Evolutionary conservation across 805 yeast species (phyloP).

Genomic region (Komagataella mondaviorum): DNA sequence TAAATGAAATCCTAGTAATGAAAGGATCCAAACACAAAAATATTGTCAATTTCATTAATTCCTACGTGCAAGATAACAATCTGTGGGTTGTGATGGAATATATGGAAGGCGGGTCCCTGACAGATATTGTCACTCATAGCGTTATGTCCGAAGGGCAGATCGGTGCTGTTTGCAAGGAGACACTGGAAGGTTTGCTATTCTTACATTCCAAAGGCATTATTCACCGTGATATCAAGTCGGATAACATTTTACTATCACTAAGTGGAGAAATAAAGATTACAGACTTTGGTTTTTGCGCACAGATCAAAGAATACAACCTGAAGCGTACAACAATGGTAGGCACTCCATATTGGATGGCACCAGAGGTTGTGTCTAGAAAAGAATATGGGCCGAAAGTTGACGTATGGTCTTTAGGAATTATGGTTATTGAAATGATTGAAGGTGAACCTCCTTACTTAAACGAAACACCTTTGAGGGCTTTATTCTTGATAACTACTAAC

Average conservation of each 20-base stretch:
- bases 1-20: conserved; percentile 94
- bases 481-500: conserved; percentile 88
- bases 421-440: conserved; percentile 98
- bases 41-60: conserved; percentile 88
- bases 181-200: conserved; percentile 82
- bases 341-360: conserved; percentile 99
- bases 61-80: conserved; percentile 72
- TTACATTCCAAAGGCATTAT: conserved; percentile 86
- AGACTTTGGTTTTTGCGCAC: conserved; percentile 94
- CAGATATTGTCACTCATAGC: conserved; percentile 90
- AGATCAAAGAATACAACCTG: conserved; percentile 63
- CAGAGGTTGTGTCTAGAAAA: conserved; percentile 90
- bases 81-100: conserved; percentile 99
- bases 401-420: conserved; percentile 95
- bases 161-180: conserved; percentile 81
- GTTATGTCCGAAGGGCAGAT: conserved; percentile 77
- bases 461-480: conserved; percentile 89
- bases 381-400: conserved; percentile 96
- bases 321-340: conserved; percentile 98
- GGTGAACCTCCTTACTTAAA: conserved; percentile 98
- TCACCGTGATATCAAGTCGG: conserved; percentile 95
- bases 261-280: conserved; percentile 85
- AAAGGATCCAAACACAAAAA: conserved; percentile 89
- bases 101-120: conserved; percentile 97
- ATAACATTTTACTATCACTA: conserved; percentile 76